Percentiles rank a stretch among this genome's conserved stretches.
phyloP scores from a whole-genome alignment of 441 rosid genomes.

The Populus hybrid region DNA sequence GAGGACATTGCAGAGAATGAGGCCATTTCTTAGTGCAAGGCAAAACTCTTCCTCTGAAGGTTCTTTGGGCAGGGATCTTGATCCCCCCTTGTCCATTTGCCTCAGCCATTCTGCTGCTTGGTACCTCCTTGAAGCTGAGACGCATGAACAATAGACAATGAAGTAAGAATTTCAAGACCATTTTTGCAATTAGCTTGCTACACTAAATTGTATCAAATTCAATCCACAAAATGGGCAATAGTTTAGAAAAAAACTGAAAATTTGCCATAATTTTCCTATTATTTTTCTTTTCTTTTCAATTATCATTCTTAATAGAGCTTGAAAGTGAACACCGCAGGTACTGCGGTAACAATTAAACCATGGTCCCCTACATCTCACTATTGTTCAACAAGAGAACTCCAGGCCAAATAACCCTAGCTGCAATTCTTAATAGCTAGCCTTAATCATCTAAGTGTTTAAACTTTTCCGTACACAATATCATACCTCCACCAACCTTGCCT shows the following conservation, averaged over 20 bases:
- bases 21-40: slow-evolving; percentile 83
- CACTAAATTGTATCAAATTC: not conserved
- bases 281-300: not conserved
- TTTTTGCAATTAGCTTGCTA: not conserved
- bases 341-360: not conserved
- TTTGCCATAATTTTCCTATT: not conserved
- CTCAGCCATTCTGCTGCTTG: slow-evolving; percentile 94
- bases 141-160: not conserved
- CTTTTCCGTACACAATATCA: too few species aligned
- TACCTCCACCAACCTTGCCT: not conserved
- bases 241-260: not conserved
- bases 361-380: not conserved
- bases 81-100: slow-evolving; percentile 74
- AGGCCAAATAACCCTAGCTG: not conserved
- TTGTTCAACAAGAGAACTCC: not conserved
- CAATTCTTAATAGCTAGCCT: too few species aligned
- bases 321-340: not conserved
- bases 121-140: slow-evolving; percentile 74
- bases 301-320: not conserved
- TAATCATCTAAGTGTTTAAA: not conserved
- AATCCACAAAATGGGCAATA: not conserved
- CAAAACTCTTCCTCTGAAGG: slow-evolving; percentile 84
- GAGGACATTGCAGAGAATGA: slow-evolving; percentile 93
- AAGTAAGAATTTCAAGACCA: not conserved
- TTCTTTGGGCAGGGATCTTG: slow-evolving; percentile 51